Evolutionary conservation across 2,329 filamentous ascomycete genomes (phyloP), one percentile per base, ranked within the genome.

Genomic region (Fusarium xylarioides): DNA sequence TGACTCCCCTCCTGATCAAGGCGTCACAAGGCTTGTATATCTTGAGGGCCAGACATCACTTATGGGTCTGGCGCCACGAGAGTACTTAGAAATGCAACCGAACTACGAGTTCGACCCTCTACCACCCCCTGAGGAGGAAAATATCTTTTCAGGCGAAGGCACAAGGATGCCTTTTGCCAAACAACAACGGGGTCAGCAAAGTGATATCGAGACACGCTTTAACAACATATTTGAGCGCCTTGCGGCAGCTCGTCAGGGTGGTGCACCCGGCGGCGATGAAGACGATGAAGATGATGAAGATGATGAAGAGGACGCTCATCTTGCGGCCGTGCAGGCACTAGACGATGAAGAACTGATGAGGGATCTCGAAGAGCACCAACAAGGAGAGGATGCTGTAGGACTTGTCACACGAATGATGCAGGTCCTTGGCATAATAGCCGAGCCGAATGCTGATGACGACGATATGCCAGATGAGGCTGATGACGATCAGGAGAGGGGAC

Each of bases 31-130:
- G 47, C 93, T 97, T 78, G 89, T 94, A 28, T 91, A 95, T 66
- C 87, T 97, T 14, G 92, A 94, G 35, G 93, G 95, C 73, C 90
- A 91, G 7, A 92, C 91, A 2, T 83, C 86, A 3, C 86, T 97
- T 28, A 92, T 95, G 75, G 87, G 89, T 1, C 84, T 92, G 43
- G 86, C 96, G 11, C 93, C 95, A 2, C 85, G 86, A 3, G 82
- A 84, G 14, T 87, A 94, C 75, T 90, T 94, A 16, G 85, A 88
- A 23, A 84, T 86, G 38, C 85, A 90, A 52, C 91, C 91, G 5
- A 95, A 90, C 75, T 90, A 92, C 70, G 90, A 93, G 23, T 96
- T 94, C 28, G 95, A 97, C 78, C 94, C 94, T 4, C 83, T 97
- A 19, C 94, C 95, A 26, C 95, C 95, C 4, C 81, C 87, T 1